These are phyloP conservation scores for Kwoniella newhampshirensis DNA, from an alignment of 768 basidiomycete species.

Conservation along the genomic window DNA sequence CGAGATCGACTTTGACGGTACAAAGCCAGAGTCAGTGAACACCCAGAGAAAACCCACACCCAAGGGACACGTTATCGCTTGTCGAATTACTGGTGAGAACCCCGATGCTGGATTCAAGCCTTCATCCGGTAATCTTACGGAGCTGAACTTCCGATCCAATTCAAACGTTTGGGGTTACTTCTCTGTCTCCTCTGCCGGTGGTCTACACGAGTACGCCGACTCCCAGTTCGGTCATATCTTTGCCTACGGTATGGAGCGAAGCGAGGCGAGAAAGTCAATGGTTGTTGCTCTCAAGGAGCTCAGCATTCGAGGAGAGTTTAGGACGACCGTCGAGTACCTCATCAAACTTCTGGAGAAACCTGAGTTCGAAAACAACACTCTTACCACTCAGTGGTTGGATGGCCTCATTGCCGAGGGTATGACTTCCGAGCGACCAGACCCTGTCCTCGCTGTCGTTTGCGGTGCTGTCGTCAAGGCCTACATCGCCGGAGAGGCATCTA, in stretches of 20 bases:
- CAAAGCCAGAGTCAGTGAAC: constrained; percentile 78
- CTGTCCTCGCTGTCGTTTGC: constrained; percentile 87
- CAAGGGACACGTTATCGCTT: constrained; percentile 97
- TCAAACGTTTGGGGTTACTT: constrained; percentile 99
- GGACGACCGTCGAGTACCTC: constrained; percentile 97
- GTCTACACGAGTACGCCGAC: constrained; percentile 97
- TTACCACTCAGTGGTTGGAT: constrained; percentile 98
- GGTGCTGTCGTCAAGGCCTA: constrained; percentile 95
- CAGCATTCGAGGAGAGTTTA: constrained; percentile 97
- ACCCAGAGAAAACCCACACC: constrained; percentile 92
- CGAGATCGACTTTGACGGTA: constrained; percentile 96
- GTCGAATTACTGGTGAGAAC: constrained; percentile 98
- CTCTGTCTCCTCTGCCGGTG: constrained; percentile 91
- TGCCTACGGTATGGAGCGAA: constrained; percentile 93
- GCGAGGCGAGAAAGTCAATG: constrained; percentile 97
- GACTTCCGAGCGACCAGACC: constrained; percentile 93
- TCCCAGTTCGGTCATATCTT: constrained; percentile 99
- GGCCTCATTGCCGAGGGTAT: constrained; percentile 94
- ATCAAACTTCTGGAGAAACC: constrained; percentile 96
- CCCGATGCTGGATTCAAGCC: constrained; percentile 99
- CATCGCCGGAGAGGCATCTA: constrained; percentile 82
- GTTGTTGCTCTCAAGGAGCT: constrained; percentile 97
- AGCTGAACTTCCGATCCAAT: constrained; percentile 98
- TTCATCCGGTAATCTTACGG: constrained; percentile 92
- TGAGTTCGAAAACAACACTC: constrained; percentile 93